Conservation (phyloP, 208 protist species). For the Leishmania turanica region DNA sequence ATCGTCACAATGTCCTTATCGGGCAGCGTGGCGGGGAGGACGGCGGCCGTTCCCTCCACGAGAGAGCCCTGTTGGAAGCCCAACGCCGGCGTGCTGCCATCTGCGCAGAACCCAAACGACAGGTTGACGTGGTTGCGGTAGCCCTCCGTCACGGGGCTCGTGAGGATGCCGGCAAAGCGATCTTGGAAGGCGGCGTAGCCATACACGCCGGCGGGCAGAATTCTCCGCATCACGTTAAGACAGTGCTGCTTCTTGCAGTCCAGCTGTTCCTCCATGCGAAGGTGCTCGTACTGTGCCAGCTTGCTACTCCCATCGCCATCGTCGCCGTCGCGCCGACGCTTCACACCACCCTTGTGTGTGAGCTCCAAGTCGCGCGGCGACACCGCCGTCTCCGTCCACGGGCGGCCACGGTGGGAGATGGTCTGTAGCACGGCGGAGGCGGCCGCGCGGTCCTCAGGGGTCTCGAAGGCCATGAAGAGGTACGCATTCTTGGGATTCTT, state of each 20-base stretch:
- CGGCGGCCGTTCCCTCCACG: conserved; percentile 68
- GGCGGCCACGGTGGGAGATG: conserved; percentile 51
- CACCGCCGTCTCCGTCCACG: conserved; percentile 63
- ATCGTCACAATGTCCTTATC: conserved; percentile 61
- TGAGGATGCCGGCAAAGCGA: conserved; percentile 67
- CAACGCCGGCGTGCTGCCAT: conserved; percentile 48
- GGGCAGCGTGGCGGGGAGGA: conserved; percentile 56
- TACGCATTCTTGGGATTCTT: conserved; percentile 83
- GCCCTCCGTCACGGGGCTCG: conserved; percentile 65
- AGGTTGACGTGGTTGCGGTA: conserved; percentile 95
- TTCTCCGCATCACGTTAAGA: conserved; percentile 52
- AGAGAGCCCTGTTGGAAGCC: conserved; percentile 77
- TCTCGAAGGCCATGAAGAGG: conserved; percentile 84
- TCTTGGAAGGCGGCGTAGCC: conserved; percentile 37
- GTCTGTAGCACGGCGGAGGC: conserved; percentile 47
- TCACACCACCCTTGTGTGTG: conserved; percentile 77
- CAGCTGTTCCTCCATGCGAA: conserved; percentile 76
- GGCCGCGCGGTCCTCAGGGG: conserved; percentile 50
- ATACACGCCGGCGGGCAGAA: conserved; percentile 37
- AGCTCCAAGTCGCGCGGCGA: conserved; percentile 63
- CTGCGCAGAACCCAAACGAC: conserved; percentile 73
- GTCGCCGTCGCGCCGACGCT: conserved; percentile 52
- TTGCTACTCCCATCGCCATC: conserved; percentile 37
- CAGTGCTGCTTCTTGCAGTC: conserved; percentile 77
- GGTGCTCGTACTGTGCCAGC: conserved; percentile 72